Evolutionary conservation across 2,329 filamentous ascomycete species (phyloP), one percentile per base, ranked within the genome.

Genomic region (Cytospora piceae): DNA sequence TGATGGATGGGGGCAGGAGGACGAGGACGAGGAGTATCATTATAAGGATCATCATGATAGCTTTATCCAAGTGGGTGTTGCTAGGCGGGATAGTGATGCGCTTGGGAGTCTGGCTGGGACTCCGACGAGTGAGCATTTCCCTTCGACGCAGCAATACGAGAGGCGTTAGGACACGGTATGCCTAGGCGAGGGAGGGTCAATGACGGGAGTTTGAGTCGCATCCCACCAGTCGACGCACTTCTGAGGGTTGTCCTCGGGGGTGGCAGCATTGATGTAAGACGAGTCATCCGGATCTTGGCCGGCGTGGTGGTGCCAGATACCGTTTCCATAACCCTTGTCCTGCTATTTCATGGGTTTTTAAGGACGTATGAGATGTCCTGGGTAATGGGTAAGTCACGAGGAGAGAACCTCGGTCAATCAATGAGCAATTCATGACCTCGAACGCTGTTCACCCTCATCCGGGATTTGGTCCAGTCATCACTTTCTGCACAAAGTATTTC

Each of bases 91-190:
- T 68, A 84, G 82, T 69, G 80, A 83, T 34, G 79, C 76, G 3
- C 76, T 85, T 39, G 83, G 80, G 37, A 85, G 82, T 72, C 70
- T 85, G 66, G 80, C 78, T 1, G 79, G 77, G 12, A 83, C 78
- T 54, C 82, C 83, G 27, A 79, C 78, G 2, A 77, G 80, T 37
- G 77, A 79, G 71, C 74, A 79, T 22, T 77, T 79, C 64, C 70
- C 73, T 49, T 73, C 71, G 20, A 72, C 71, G 15, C 74, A 76
- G 9, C 49, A 42, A 5, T n/a, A 42, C 4, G 11, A 42, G 42
- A 49, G 5, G 46, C n/a, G 0, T 24, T 20, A 12, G n/a, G 4
- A 9, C 14, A 15, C 7, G 39, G 17, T 14, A 17, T 49, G 46
- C 20, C 46, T 49, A 14, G 14, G 46, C n/a, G n/a, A n/a, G n/a